Base-by-base conservation (phyloP, 108 stramenopile species). In the Pseudonitzschia pungens region DNA sequence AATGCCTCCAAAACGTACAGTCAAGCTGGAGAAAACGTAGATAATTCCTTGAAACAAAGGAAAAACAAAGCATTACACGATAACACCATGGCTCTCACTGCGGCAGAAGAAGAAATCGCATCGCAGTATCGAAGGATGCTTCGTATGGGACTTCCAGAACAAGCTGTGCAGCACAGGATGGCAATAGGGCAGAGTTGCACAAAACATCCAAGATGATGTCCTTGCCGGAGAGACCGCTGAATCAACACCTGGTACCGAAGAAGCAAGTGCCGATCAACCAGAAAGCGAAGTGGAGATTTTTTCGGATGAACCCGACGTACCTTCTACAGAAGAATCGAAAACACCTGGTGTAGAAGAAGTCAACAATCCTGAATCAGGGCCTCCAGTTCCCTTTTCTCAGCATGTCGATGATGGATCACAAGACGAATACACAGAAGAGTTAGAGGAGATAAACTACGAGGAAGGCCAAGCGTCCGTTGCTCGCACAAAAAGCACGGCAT, bases 131-230 rank as follows among this genome's bases (percentile, higher is more conserved):
- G 66, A 26, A 68, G 68, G 31, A 57, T 75, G 42, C 57, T 75
- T 8, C 20, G 44, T 55, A 64, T 70, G 60, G 74, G 74, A 15
- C 62, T 81, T 21, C 74, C 74, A 33, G 67, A 75, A 51, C 67
- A 67, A 45, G 74, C 67, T 6, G 65, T 77, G 20, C 15, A 31
- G 5, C 70, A 71, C 2, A 77, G 65, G 50, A 77, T 77, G 77
- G 40, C 32, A 20, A 44, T 33, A 20, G 62, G n/a, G 64, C 55
- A 51, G 43, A 31, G 65, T 77, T 42, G 21, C 70, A n/a, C 51
- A 71, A 50, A 42, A 56, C 59, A 48, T 77, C 16, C 62, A 57
- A 48, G 65, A 77, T 56, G 50, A 62, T 21, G 70, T 77, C n/a
- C 53, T 77, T 14, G 12, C 63, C 14, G 66, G 27, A 67, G 66